Base-by-base conservation (phyloP, 768 basidiomycete species). In the Gloeostereum incarnatum region DNA sequence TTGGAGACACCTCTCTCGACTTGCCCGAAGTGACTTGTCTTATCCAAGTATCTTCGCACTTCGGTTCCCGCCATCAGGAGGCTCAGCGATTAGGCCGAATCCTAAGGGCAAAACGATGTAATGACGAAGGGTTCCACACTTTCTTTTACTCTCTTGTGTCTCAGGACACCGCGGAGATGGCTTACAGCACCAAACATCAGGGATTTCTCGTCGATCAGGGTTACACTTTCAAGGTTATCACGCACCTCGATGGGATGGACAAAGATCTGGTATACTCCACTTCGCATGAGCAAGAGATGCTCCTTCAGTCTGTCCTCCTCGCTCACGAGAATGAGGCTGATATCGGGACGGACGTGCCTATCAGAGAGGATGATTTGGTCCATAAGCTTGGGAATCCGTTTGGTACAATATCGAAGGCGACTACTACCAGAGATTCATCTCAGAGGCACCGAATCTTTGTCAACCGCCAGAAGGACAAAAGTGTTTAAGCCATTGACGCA, bases 121-220 rank as follows among this genome's bases (percentile, higher is more conserved):
- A 86, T 47, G 82, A 86, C 46, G 82, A 85, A 51, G 84, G 82
- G 0, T 86, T 86, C 62, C 86, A 86, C 44, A 84, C 82, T 7
- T 86, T 86, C 60, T 86, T 86, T 57, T 86, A 86, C 55, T 84
- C 83, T 18, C 68, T 86, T 2, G 82, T 85, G 30, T 84, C 81
- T 30, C 81, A 83, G 55, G 81, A 83, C 55, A 85, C 83, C 4
- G 77, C 82, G 49, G 82, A 86, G 55, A 85, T 85, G 78, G 85
- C 74, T 61, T 86, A 84, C 61, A 79, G 76, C 48, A 81, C 83
- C 4, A 86, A 86, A 56, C 69, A 84, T 2, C 82, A 86, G 51
- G 79, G 83, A 44, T 86, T 86, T 60, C 60, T 86, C 42, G 81
- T 86, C 46, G 82, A 86, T 48, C 81, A 84, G 53, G 81, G 83